Percentiles rank a stretch among this genome's conserved stretches.
Evolutionary conservation across 1,139 yeast genomes (phyloP).

Genomic region (Scheffersomyces titani): DNA sequence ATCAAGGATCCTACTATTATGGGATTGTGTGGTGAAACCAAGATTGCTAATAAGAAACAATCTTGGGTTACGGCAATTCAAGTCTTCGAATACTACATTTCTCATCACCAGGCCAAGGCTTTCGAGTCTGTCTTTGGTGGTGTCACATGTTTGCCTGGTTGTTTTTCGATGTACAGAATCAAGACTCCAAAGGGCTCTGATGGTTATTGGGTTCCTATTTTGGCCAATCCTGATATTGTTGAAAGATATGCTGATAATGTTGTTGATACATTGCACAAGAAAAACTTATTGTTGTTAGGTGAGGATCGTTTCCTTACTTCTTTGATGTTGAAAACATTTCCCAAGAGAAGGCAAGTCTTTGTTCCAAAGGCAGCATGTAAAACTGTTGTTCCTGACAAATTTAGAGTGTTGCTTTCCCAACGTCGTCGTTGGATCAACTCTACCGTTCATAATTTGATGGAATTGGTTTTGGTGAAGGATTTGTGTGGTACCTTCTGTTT

Average conservation of each 20-base stretch:
- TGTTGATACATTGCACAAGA: slow-evolving; percentile 83
- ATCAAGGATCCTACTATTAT: slow-evolving; percentile 85
- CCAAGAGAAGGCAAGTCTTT: slow-evolving; percentile 89
- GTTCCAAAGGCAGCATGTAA: slow-evolving; percentile 96
- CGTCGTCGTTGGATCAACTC: slow-evolving; percentile 99
- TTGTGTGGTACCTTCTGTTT: slow-evolving; percentile 96
- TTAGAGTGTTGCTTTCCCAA: slow-evolving; percentile 82
- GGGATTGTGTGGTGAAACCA: slow-evolving; percentile 98
- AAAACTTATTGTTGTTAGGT: slow-evolving; percentile 85
- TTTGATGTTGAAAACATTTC: slow-evolving; percentile 89
- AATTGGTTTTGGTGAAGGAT: slow-evolving; percentile 82
- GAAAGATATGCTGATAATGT: slow-evolving; percentile 92
- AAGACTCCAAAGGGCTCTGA: slow-evolving; percentile 89
- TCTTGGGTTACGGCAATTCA: slow-evolving; percentile 96
- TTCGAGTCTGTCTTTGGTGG: slow-evolving; percentile 96
- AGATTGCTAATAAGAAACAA: slow-evolving; percentile 80
- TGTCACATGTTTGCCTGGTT: slow-evolving; percentile 97
- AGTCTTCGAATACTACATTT: slow-evolving; percentile 92
- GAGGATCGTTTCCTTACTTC: slow-evolving; percentile 91
- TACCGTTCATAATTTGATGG: slow-evolving; percentile 93
- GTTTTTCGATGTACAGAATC: slow-evolving; percentile 94
- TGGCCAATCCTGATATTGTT: slow-evolving; percentile 95
- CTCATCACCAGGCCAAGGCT: slow-evolving; percentile 96
- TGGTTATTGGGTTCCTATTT: slow-evolving; percentile 95
- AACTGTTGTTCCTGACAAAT: slow-evolving; percentile 85